These are phyloP conservation scores for Starmera stellimalicola DNA, from an alignment of 1,139 yeast species.

Conservation along the genomic window DNA sequence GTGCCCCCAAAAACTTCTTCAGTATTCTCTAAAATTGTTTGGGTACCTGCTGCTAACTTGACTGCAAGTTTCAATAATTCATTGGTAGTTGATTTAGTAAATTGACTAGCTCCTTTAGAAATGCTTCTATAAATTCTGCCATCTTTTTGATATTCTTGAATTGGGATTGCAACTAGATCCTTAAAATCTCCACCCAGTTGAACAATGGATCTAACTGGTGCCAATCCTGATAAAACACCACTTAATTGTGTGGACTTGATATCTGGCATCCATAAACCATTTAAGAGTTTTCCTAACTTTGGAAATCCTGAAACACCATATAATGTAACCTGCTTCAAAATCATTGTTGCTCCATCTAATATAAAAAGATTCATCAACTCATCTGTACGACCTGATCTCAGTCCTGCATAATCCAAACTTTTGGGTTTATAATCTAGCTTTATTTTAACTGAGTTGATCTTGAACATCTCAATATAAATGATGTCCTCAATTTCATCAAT, in stretches of 20 bases:
- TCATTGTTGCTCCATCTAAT: slow-evolving; percentile 74
- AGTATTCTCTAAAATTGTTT: slow-evolving; percentile 67
- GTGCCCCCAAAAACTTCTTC: slow-evolving; percentile 69
- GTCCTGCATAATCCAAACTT: slow-evolving; percentile 72
- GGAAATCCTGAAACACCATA: slow-evolving; percentile 75
- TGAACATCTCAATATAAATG: slow-evolving; percentile 59
- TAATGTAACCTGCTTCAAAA: slow-evolving; percentile 48
- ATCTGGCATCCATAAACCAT: slow-evolving; percentile 78
- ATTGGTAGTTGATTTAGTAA: slow-evolving; percentile 72
- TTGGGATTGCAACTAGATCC: slow-evolving; percentile 64
- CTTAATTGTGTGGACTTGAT: slow-evolving; percentile 69
- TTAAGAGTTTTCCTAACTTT: slow-evolving; percentile 44
- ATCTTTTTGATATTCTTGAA: slow-evolving; percentile 64
- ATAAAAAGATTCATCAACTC: slow-evolving; percentile 85
- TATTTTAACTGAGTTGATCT: slow-evolving; percentile 50
- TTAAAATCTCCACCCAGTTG: slow-evolving; percentile 73
- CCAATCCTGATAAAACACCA: slow-evolving; percentile 74
- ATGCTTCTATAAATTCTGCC: slow-evolving; percentile 62
- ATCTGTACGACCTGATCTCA: slow-evolving; percentile 75
- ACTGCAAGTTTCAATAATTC: slow-evolving; percentile 80
- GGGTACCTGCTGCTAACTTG: slow-evolving; percentile 83
- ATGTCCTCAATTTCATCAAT: slow-evolving; percentile 47
- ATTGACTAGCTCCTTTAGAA: slow-evolving; percentile 69
- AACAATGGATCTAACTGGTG: slow-evolving; percentile 71
- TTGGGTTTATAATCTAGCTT: slow-evolving; percentile 90